Percentiles rank a stretch among this genome's conserved stretches.
phyloP scores from a whole-genome alignment of 345 rosid species.

The Lenwebbia sp. region DNA sequence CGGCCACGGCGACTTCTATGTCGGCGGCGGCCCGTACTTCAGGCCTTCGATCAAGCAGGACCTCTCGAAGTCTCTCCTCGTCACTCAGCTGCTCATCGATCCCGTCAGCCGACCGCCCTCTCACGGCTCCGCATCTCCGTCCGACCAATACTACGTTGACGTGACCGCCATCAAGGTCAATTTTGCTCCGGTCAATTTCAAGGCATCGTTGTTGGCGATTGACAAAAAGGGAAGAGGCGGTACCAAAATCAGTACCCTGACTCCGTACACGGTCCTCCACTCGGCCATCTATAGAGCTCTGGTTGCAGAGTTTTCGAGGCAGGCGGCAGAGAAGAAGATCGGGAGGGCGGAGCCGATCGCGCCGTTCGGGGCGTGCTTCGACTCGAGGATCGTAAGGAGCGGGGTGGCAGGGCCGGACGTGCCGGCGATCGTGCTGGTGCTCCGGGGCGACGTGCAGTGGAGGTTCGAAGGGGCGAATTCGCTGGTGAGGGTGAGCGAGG shows the following conservation, averaged over 20 bases:
- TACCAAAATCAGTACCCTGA: slow-evolving; percentile 30
- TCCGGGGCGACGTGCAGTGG: slow-evolving; percentile 13
- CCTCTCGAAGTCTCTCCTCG: slow-evolving; percentile 13
- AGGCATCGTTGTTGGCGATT: slow-evolving; percentile 12
- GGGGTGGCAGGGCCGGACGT: slow-evolving; percentile 12
- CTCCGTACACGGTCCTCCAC: slow-evolving; percentile 19
- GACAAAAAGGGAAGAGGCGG: slow-evolving; percentile 29
- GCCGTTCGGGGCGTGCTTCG: slow-evolving; percentile 16
- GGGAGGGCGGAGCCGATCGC: not conserved
- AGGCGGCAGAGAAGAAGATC: not conserved
- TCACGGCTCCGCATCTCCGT: slow-evolving; percentile 3
- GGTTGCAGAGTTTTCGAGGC: slow-evolving; percentile 10
- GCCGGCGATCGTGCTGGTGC: slow-evolving; percentile 19
- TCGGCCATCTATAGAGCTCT: slow-evolving; percentile 32
- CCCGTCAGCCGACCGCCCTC: slow-evolving; percentile 10
- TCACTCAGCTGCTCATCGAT: slow-evolving; percentile 20
- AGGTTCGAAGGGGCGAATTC: slow-evolving; percentile 27
- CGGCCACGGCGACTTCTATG: slow-evolving; percentile 10
- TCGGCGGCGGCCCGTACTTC: slow-evolving; percentile 24
- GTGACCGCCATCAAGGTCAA: slow-evolving; percentile 17
- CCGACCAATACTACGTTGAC: slow-evolving; percentile 19
- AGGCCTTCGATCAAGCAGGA: slow-evolving; percentile 7
- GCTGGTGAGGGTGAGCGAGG: slow-evolving; percentile 13
- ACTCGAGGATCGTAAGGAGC: not conserved
- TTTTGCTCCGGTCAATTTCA: slow-evolving; percentile 2